Base-by-base conservation (phyloP, 176 grass and related monocot species). In the Ananas comosus region DNA sequence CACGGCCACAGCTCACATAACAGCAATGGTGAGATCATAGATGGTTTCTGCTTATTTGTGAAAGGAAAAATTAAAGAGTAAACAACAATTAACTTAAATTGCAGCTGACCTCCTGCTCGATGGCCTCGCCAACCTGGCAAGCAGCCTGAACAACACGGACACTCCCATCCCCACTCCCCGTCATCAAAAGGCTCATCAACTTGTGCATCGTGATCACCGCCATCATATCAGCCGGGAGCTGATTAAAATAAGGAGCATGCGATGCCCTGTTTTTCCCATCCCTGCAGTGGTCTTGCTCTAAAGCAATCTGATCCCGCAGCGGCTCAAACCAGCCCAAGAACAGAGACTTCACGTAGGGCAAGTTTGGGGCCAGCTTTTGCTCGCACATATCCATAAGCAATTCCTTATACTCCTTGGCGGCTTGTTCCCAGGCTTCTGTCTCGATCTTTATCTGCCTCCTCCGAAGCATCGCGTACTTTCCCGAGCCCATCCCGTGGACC, bases 201-300 rank as follows among this genome's bases (percentile, higher is more conserved):
- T 97, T 92, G 80, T 97, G 93, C 93, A 97, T 97, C 27, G 93
- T 92, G 66, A 97, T 97, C 29, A 97, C 86, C 2, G 93, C 93
- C 93, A 97, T 97, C 93, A 88, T 97, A 19, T 97, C 93, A 0
- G 93, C 86, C 0, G 89, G 93, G 11, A 97, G 85, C 54, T 73
- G 64, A 77, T 73, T 74, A 48, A 97, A 90, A 47, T 66, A 86
- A 0, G 77, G 68, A 0, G 27, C 79, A 23, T 90, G 75, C 0
- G 79, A 68, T 10, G 77, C 61, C 0, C 82, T 79, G 23, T 59
- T 23, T n/a, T 51, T 79, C 0, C 12, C 21, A 51, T 61, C 69
- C 2, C 68, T 72, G 52, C 88, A 75, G 9, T 69, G 64, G 48
- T 88, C 89, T 79, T 97, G 89, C 64, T 90, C 94, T 0, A 70